Conservation (phyloP, 257 asterid genomes). For the Perilla frutescens region DNA sequence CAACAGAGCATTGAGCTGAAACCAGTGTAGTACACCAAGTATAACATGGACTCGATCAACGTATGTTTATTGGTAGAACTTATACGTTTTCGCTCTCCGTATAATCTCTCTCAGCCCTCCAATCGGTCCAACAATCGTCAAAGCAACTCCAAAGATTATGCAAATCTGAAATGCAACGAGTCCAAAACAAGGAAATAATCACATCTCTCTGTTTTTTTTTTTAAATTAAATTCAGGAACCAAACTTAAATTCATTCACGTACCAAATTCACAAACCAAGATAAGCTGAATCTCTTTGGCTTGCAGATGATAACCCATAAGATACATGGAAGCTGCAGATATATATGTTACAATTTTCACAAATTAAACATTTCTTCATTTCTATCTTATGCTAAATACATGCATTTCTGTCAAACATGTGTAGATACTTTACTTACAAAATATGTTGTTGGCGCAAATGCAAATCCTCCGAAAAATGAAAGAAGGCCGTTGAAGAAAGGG, state of each 20-base stretch:
- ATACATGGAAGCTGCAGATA: constrained; percentile 50
- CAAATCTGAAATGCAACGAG: constrained; percentile 43
- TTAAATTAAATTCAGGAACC: not conserved
- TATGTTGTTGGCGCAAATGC: constrained; percentile 55
- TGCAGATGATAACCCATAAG: constrained; percentile 47
- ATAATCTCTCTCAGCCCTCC: constrained; percentile 60
- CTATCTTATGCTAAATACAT: no score
- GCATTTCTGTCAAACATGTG: no score
- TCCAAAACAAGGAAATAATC: not conserved
- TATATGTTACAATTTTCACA: not conserved
- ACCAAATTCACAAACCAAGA: constrained; percentile 59
- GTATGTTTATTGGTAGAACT: constrained; percentile 36
- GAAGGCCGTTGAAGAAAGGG: constrained; percentile 58
- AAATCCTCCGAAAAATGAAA: constrained; percentile 53
- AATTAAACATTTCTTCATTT: not conserved
- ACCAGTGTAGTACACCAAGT: no score
- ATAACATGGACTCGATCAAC: no score
- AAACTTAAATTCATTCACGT: not conserved
- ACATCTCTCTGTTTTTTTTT: not conserved
- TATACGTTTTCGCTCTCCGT: constrained; percentile 40
- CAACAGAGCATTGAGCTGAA: no score
- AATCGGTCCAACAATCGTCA: constrained; percentile 53
- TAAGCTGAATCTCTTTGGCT: constrained; percentile 44
- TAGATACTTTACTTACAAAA: constrained; percentile 40
- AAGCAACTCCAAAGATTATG: constrained; percentile 49